Base-by-base conservation (phyloP, 805 yeast genomes). In the Sugiyamaella floridensis region DNA sequence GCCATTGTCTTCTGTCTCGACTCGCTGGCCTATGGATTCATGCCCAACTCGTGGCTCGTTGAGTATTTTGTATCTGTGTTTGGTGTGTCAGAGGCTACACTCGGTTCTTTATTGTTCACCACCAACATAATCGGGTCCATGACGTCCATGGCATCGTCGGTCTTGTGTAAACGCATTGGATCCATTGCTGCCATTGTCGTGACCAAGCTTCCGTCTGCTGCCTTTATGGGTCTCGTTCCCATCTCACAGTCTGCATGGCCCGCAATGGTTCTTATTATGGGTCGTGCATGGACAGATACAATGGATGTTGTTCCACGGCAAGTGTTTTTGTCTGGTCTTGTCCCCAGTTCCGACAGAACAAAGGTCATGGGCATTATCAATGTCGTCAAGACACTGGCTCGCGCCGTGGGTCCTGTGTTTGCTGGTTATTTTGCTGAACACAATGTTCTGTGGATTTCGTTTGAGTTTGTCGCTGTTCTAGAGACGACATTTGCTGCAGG, bases 301-400 rank as follows among this genome's bases (percentile, higher is more conserved):
- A 88, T 89, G 90, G 97, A 89, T 65, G 96, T 89, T 28, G 93
- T 89, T 2, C 96, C 97, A 6, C 78, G 97, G 49, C 96, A 89
- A 68, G 79, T 89, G 8, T 72, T 89, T 42, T 68, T 89, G 48
- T 82, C 95, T 0, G 76, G 86, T 1, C 71, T 88, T 18, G 80
- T 89, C 41, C 74, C 76, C 14, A 76, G 77, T 11, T 67, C 73
- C 10, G 93, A 87, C 47, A 71, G 90, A 47, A 82, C 95, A 2
- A 78, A 75, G 59, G 89, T 85, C 1, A 76, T 89, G 81, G 97
- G 97, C 1, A 73, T 86, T 1, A 96, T 89, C 9, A 89, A 89
- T 63, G 82, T 89, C 40, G 89, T 85, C 22, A 88, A 89, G 66
- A 90, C 96, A 1, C 76, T 86, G 57, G 95, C 95, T 0, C 75